A percentile compares a stretch with the other conserved stretches of the same genome.
phyloP scores from a whole-genome alignment of 2,329 filamentous ascomycete species.

The Teratosphaeria viscida region DNA sequence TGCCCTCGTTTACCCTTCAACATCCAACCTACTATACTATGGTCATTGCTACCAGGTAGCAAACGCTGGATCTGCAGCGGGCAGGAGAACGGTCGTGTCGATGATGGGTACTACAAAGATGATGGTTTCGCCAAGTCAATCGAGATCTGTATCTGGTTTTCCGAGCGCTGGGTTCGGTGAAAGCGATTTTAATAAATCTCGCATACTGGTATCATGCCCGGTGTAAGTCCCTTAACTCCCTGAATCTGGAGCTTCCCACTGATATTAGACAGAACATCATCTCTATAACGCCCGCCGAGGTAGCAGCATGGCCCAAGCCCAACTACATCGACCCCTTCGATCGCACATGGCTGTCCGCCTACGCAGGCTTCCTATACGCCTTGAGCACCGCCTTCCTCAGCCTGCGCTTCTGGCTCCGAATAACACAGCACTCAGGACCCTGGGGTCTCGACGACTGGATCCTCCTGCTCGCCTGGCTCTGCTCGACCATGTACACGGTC shows the following conservation, averaged over 20 bases:
- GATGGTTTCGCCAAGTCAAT: background rate
- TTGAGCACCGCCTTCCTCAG: conserved; percentile 17
- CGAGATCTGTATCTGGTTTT: background rate
- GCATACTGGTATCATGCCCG: background rate
- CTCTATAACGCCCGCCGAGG: conserved; percentile 14
- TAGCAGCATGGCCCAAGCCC: conserved; percentile 23
- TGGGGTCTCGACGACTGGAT: conserved; percentile 24
- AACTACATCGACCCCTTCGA: conserved; percentile 21
- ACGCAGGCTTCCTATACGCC: conserved; percentile 17
- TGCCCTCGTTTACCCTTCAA: background rate
- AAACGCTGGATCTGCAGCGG: background rate
- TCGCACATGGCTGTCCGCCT: conserved; percentile 24
- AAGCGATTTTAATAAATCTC: background rate
- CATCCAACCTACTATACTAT: background rate
- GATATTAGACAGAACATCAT: conserved; percentile 13
- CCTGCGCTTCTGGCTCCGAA: conserved; percentile 21
- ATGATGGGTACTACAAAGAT: background rate
- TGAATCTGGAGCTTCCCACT: background rate
- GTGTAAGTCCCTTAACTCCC: background rate
- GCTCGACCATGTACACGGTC: conserved; percentile 13
- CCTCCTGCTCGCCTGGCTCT: conserved; percentile 15
- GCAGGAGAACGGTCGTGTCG: background rate
- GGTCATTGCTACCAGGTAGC: background rate
- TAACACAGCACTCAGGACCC: conserved; percentile 16
- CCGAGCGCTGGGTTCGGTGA: background rate